Conservation (phyloP, 805 yeast genomes). For the Kodamaea nitidulidarum region DNA sequence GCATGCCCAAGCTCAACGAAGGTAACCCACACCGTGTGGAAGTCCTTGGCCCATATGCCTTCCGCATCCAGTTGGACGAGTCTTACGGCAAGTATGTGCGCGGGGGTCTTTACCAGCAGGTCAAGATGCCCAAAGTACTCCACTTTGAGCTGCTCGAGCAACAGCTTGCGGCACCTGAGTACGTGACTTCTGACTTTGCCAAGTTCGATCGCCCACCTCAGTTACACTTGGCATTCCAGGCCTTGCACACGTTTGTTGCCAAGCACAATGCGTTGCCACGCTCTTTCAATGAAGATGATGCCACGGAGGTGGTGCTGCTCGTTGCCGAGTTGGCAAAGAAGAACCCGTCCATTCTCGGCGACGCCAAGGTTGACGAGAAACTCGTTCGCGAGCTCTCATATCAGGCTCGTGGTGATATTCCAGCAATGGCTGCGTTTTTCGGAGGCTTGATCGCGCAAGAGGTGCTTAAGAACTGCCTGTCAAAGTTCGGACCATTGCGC, state of each 20-base stretch:
- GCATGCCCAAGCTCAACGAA: constrained; percentile 68
- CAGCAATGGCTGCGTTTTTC: constrained; percentile 81
- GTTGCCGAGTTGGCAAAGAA: constrained; percentile 57
- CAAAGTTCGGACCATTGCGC: constrained; percentile 89
- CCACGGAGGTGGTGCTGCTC: constrained; percentile 56
- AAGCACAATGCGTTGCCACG: constrained; percentile 69
- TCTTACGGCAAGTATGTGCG: constrained; percentile 60
- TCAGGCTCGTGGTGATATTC: constrained; percentile 89
- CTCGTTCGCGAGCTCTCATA: constrained; percentile 68
- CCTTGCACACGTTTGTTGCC: constrained; percentile 68
- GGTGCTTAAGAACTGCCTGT: constrained; percentile 90
- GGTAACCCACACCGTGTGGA: constrained; percentile 71
- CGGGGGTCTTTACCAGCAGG: constrained; percentile 92
- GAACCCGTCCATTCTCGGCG: constrained; percentile 53
- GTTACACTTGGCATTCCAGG: constrained; percentile 89
- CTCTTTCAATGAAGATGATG: constrained; percentile 73
- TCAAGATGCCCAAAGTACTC: constrained; percentile 70
- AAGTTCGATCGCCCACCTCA: constrained; percentile 91
- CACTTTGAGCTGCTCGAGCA: constrained; percentile 59
- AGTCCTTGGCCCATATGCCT: constrained; percentile 94
- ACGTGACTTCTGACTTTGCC: constrained; percentile 79
- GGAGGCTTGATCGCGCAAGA: constrained; percentile 98
- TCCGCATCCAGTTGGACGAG: constrained; percentile 59
- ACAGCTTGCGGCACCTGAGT: constrained; percentile 77
- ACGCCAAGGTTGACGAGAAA: constrained; percentile 52